Evolutionary conservation across 202 grass and related monocot species (phyloP).

Genomic region (Zoysia matrella): DNA sequence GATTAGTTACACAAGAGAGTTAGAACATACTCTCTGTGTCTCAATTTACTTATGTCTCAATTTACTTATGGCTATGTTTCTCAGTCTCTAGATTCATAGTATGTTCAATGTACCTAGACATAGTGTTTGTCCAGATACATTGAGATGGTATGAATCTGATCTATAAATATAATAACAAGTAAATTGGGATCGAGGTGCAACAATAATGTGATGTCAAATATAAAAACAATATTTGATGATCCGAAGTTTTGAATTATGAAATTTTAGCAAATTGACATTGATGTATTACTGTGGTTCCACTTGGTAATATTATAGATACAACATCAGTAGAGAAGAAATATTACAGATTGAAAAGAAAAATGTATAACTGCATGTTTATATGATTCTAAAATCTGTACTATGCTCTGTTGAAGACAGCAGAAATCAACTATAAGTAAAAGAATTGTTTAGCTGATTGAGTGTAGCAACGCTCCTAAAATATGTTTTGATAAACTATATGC

Average conservation of each 20-base stretch:
- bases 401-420: slow-evolving; percentile 17
- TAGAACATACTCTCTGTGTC: background rate
- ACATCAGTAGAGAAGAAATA: background rate
- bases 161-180: too few relatives aligned
- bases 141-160: too few relatives aligned
- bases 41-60: too few relatives aligned
- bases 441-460: slow-evolving; percentile 47
- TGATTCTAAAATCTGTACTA: slow-evolving; percentile 30
- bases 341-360: background rate
- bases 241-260: background rate
- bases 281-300: slow-evolving; percentile 22
- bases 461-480: slow-evolving; percentile 36
- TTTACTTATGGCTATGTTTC: too few relatives aligned
- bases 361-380: slow-evolving; percentile 9
- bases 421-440: slow-evolving; percentile 42
- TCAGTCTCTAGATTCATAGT: too few relatives aligned
- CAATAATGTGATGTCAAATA: background rate
- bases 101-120: too few relatives aligned
- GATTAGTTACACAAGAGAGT: background rate
- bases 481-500: slow-evolving; percentile 43
- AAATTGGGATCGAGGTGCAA: background rate
- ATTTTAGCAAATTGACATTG: background rate
- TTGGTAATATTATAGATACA: slow-evolving; percentile 16
- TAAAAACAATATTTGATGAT: too few relatives aligned
- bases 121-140: too few relatives aligned